Percentiles rank a stretch among this genome's conserved stretches.
These are phyloP conservation scores for Venturia aucupariae DNA, from an alignment of 2,329 filamentous ascomycete species.

Conservation along the genomic window DNA sequence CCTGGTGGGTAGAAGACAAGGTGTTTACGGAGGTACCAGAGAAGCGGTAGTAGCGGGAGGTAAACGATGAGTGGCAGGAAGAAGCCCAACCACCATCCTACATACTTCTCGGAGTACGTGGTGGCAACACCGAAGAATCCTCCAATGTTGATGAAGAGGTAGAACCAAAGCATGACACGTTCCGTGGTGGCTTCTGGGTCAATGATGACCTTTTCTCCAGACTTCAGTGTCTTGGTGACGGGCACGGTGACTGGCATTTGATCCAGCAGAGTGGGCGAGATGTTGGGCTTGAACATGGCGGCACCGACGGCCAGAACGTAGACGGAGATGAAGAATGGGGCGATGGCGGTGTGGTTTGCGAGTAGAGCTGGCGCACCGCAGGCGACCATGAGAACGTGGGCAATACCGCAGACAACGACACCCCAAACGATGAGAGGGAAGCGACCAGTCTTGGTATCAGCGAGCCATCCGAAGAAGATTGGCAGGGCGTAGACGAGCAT, in stretches of 20 bases:
- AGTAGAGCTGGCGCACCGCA: constrained; percentile 17
- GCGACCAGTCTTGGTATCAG: constrained; percentile 36
- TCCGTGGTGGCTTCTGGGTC: constrained; percentile 38
- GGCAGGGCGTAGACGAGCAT: constrained; percentile 51
- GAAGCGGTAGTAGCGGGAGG: background rate
- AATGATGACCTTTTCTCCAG: constrained; percentile 38
- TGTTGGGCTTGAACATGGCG: constrained; percentile 33
- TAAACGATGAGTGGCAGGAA: constrained; percentile 22
- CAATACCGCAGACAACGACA: constrained; percentile 24
- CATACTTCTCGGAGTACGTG: constrained; percentile 33
- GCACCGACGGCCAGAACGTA: constrained; percentile 8
- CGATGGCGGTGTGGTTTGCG: background rate
- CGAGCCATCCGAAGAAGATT: constrained; percentile 36
- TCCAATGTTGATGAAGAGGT: constrained; percentile 24
- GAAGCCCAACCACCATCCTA: constrained; percentile 32
- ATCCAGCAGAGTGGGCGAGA: constrained; percentile 36
- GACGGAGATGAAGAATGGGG: constrained; percentile 11
- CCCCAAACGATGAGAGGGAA: constrained; percentile 30
- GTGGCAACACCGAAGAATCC: constrained; percentile 30
- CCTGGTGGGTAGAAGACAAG: constrained; percentile 35
- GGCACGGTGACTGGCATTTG: constrained; percentile 34
- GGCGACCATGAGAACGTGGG: constrained; percentile 25
- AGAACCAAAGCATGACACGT: constrained; percentile 29
- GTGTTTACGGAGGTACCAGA: background rate
- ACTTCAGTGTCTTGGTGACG: constrained; percentile 33